Percentiles rank a stretch among this genome's conserved stretches.
phyloP scores from a whole-genome alignment of 352 stramenopile species.

The Globisporangium nagaii region DNA sequence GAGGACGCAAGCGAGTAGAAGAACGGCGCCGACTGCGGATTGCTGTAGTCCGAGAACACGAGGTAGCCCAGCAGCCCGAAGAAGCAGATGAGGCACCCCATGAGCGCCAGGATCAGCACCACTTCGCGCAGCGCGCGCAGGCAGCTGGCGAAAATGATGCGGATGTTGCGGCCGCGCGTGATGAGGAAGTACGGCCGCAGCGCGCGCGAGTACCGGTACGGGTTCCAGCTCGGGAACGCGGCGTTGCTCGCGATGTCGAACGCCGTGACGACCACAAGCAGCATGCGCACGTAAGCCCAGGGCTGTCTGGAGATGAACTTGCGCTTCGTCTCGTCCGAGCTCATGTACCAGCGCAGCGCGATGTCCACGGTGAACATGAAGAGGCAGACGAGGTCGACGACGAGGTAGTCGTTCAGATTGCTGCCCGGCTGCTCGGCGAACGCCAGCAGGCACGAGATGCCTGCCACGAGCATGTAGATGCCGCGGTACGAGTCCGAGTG shows the following conservation, averaged over 20 bases:
- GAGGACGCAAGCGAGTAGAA: constrained; percentile 67
- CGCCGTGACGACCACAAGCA: constrained; percentile 49
- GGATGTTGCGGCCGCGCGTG: constrained; percentile 67
- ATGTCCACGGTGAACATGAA: constrained; percentile 59
- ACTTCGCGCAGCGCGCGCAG: constrained; percentile 69
- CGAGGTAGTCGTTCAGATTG: constrained; percentile 49
- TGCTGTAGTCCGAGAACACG: constrained; percentile 68
- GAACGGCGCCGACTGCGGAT: constrained; percentile 40
- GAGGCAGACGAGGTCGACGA: constrained; percentile 63
- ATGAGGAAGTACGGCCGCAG: constrained; percentile 81
- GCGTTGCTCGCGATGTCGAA: constrained; percentile 46
- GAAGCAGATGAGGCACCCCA: constrained; percentile 73
- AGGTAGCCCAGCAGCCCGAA: constrained; percentile 74
- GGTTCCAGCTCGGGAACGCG: constrained; percentile 41
- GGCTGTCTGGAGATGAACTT: constrained; percentile 72
- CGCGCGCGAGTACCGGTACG: constrained; percentile 59
- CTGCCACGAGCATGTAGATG: constrained; percentile 67
- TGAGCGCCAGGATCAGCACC: constrained; percentile 58
- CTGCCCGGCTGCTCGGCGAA: constrained; percentile 59
- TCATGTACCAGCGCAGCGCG: constrained; percentile 79
- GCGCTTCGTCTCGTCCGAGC: constrained; percentile 69
- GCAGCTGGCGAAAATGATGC: constrained; percentile 82
- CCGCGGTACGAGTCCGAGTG: constrained; percentile 65
- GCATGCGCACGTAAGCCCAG: constrained; percentile 63
- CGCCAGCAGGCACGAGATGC: constrained; percentile 53